Percentiles rank a stretch among this genome's conserved stretches.
phyloP scores from a whole-genome alignment of 1,139 yeast species.

The Suhomyces bribrorum region DNA sequence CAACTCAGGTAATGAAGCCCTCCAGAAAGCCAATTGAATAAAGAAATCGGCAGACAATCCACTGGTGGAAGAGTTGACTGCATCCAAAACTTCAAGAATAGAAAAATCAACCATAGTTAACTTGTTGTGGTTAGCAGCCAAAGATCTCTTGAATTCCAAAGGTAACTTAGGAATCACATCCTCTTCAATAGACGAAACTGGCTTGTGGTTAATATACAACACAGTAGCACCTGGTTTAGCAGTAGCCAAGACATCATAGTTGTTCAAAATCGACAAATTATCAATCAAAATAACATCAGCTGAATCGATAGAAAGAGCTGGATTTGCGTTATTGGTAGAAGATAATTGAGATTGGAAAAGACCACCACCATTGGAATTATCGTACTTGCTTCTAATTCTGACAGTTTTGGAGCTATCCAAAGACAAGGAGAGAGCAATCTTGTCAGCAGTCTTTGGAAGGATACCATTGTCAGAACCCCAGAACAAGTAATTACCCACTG shows the following conservation, averaged over 20 bases:
- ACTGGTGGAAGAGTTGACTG: conserved; percentile 58
- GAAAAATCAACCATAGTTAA: conserved; percentile 60
- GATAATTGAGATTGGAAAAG: conserved; percentile 75
- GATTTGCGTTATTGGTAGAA: conserved; percentile 29
- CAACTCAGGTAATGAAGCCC: conserved; percentile 61
- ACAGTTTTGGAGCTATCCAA: conserved; percentile 59
- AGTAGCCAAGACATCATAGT: conserved; percentile 62
- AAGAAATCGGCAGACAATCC: conserved; percentile 79
- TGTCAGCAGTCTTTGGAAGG: conserved; percentile 58
- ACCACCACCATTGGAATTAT: conserved; percentile 81
- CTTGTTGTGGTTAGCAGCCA: conserved; percentile 54
- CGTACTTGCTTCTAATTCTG: conserved; percentile 64
- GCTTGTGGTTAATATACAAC: conserved; percentile 46
- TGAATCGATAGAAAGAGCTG: conserved; percentile 43
- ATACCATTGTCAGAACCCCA: conserved; percentile 70
- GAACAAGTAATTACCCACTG: conserved; percentile 54
- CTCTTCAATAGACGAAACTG: conserved; percentile 40
- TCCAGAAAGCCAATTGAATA: conserved; percentile 81
- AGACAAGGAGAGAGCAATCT: conserved; percentile 71
- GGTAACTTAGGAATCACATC: conserved; percentile 56
- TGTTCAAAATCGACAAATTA: conserved; percentile 52
- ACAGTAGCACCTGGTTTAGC: conserved; percentile 60
- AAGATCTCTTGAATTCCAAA: conserved; percentile 51
- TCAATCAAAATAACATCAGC: conserved; percentile 70
- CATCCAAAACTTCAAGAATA: conserved; percentile 54